These are phyloP conservation scores for Calocybe cyanea DNA, from an alignment of 768 basidiomycete genomes.

Conservation along the genomic window DNA sequence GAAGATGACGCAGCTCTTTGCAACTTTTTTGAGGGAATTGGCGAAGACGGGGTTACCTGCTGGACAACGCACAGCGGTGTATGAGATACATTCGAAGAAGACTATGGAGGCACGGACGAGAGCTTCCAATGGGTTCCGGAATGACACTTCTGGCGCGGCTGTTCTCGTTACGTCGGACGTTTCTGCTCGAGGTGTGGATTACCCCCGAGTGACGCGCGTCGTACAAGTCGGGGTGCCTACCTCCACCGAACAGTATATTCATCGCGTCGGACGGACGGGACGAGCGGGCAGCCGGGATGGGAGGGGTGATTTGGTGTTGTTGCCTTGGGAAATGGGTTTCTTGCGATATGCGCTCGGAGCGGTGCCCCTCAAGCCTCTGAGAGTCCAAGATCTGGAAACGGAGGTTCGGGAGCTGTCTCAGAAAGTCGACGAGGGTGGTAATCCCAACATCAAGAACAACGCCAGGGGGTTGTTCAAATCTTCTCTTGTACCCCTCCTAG, in stretches of 20 bases:
- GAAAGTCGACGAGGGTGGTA: conserved; percentile 35
- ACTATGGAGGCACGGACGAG: conserved; percentile 52
- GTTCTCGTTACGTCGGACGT: conserved; percentile 86
- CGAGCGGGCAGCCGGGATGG: conserved; percentile 54
- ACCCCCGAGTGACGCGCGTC: conserved; percentile 83
- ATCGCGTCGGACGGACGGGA: conserved; percentile 84
- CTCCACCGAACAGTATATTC: conserved; percentile 70
- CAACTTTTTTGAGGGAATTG: conserved; percentile 56
- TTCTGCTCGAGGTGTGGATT: conserved; percentile 86
- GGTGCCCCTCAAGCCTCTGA: conserved; percentile 65
- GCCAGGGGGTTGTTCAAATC: conserved; percentile 13
- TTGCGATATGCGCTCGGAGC: conserved; percentile 55
- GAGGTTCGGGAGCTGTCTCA: conserved; percentile 46
- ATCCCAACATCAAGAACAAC: background rate
- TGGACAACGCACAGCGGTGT: conserved; percentile 50
- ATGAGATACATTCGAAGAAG: conserved; percentile 82
- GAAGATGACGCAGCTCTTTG: conserved; percentile 76
- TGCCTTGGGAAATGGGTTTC: conserved; percentile 77
- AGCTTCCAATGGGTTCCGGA: conserved; percentile 60
- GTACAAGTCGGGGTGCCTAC: conserved; percentile 86
- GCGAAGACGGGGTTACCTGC: conserved; percentile 43
- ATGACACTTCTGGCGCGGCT: conserved; percentile 44
- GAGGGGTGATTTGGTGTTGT: conserved; percentile 75
- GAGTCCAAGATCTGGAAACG: conserved; percentile 40
- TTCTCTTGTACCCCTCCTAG: conserved; percentile 17